Evolutionary conservation across 2,329 filamentous ascomycete species (phyloP).

Genomic region (Exophiala calicioides): DNA sequence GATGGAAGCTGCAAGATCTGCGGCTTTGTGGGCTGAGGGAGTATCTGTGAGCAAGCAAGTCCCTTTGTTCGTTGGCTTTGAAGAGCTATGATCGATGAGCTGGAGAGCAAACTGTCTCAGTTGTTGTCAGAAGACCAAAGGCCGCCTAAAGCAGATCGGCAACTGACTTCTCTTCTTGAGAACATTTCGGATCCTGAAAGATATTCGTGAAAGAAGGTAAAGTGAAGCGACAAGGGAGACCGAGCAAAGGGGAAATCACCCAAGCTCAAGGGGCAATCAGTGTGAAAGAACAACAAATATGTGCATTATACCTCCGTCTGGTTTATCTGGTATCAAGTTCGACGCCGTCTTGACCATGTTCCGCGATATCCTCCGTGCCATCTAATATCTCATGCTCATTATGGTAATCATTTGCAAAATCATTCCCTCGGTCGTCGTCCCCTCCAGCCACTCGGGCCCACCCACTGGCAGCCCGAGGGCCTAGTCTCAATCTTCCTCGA

Average conservation of each 20-base stretch:
- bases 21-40: too few relatives aligned
- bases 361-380: slow-evolving; percentile 30
- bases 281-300: background rate
- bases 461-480: slow-evolving; percentile 21
- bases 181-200: too few relatives aligned
- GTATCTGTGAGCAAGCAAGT: too few relatives aligned
- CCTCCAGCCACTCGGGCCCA: slow-evolving; percentile 25
- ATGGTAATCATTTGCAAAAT: slow-evolving; percentile 31
- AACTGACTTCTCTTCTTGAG: too few relatives aligned
- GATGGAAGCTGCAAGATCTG: too few relatives aligned
- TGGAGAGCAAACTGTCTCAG: too few relatives aligned
- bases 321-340: slow-evolving; percentile 26
- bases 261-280: background rate
- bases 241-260: too few relatives aligned
- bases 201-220: background rate
- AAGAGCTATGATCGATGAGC: too few relatives aligned
- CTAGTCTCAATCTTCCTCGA: slow-evolving; percentile 59
- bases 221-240: background rate
- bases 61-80: too few relatives aligned
- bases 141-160: too few relatives aligned
- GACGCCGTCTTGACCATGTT: slow-evolving; percentile 23
- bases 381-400: slow-evolving; percentile 33
- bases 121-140: too few relatives aligned
- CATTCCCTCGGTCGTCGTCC: slow-evolving; percentile 14
- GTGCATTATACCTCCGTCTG: slow-evolving; percentile 2